A percentile compares a stretch with the other conserved stretches of the same genome.
Conservation (phyloP, 202 grass and related monocot genomes). For the Schoenoplectus triqueter region DNA sequence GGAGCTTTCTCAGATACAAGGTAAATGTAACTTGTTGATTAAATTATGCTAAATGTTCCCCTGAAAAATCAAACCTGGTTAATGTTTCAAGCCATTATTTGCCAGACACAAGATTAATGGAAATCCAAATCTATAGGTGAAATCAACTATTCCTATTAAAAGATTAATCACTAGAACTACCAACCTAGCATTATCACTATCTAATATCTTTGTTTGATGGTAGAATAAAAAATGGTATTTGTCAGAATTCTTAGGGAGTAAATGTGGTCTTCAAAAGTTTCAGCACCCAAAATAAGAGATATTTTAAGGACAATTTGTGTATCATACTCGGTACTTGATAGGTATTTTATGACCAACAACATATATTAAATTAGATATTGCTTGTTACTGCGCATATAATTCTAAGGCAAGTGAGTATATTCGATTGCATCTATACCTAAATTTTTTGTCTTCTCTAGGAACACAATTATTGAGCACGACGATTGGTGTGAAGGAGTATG, state of each 20-base stretch:
- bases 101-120: neutral
- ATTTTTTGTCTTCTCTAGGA: constrained; percentile 55
- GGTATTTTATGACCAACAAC: neutral
- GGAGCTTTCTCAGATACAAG: constrained; percentile 94
- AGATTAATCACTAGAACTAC: neutral
- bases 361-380: constrained; percentile 18
- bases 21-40: constrained; percentile 41
- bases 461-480: constrained; percentile 90
- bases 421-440: neutral
- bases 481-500: constrained; percentile 73
- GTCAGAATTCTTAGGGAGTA: neutral
- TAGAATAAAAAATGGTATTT: neutral
- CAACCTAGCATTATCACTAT: neutral
- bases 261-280: neutral
- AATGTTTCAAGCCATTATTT: neutral
- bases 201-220: neutral
- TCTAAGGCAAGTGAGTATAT: neutral
- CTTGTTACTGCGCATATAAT: neutral
- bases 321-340: constrained; percentile 18
- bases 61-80: neutral
- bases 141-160: neutral
- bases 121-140: neutral
- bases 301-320: neutral
- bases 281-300: constrained; percentile 3
- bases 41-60: neutral